Conservation (phyloP, 371 early-diverging fungal species). For the Capillidium heterosporum region DNA sequence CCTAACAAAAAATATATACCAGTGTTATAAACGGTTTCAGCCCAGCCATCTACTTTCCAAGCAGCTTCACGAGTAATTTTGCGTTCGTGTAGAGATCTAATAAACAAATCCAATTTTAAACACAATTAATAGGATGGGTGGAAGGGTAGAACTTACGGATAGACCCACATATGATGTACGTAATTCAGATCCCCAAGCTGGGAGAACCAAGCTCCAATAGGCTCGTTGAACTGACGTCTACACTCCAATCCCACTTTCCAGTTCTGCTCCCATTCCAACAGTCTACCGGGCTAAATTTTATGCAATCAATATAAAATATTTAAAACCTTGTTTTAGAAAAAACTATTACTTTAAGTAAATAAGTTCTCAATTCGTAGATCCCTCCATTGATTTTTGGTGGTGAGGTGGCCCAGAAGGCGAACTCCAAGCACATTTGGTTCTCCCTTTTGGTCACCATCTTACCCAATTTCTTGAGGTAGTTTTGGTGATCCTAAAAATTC, state of each 20-base stretch:
- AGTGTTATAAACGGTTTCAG: slow-evolving; percentile 79
- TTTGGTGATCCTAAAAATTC: slow-evolving; percentile 19
- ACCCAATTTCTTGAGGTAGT: slow-evolving; percentile 39
- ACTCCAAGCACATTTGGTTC: slow-evolving; percentile 77
- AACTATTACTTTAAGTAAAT: slow-evolving; percentile 42
- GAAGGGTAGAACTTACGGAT: no score
- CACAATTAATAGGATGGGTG: slow-evolving; percentile 7
- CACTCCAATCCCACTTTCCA: slow-evolving; percentile 79
- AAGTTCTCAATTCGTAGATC: slow-evolving; percentile 80
- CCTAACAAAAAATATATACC: slow-evolving; percentile 18
- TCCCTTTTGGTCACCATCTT: slow-evolving; percentile 51
- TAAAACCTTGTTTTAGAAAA: neutral
- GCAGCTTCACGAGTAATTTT: slow-evolving; percentile 76
- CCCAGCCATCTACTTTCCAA: slow-evolving; percentile 88
- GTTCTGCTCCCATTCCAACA: slow-evolving; percentile 84
- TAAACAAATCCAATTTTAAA: neutral
- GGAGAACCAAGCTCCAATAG: slow-evolving; percentile 90
- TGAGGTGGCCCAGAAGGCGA: slow-evolving; percentile 76
- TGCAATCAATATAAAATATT: neutral
- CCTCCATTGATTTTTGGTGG: slow-evolving; percentile 54
- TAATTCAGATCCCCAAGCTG: slow-evolving; percentile 74
- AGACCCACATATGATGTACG: slow-evolving; percentile 89
- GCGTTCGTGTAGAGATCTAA: slow-evolving; percentile 59
- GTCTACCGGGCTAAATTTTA: slow-evolving; percentile 49
- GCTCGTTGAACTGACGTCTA: slow-evolving; percentile 66